These are phyloP conservation scores for Aciculoconidium aculeatum DNA, from an alignment of 805 yeast species.

Conservation along the genomic window DNA sequence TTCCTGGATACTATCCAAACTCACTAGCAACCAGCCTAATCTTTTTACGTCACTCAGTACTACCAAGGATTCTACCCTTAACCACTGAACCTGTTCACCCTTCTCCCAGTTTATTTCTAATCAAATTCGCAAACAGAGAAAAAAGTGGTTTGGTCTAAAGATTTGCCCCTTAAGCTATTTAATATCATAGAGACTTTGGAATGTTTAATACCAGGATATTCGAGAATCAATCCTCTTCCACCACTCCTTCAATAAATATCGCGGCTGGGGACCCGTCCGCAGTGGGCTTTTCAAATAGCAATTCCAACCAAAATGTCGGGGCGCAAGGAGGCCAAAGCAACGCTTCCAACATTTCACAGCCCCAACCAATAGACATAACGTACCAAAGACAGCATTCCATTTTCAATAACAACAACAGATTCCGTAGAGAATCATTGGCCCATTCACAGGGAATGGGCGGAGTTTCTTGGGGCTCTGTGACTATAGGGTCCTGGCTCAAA, in stretches of 20 bases:
- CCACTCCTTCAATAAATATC: slow-evolving; percentile 24
- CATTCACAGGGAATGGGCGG: slow-evolving; percentile 99
- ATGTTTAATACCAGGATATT: slow-evolving; percentile 42
- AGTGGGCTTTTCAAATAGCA: background rate
- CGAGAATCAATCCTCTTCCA: slow-evolving; percentile 22
- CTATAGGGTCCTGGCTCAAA: slow-evolving; percentile 92
- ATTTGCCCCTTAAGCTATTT: too few relatives aligned
- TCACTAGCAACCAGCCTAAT: too few relatives aligned
- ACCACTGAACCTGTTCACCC: too few relatives aligned
- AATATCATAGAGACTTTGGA: too few relatives aligned
- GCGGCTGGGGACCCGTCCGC: slow-evolving; percentile 11
- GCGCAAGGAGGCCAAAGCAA: slow-evolving; percentile 1
- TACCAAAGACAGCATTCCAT: slow-evolving; percentile 37
- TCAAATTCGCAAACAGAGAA: too few relatives aligned
- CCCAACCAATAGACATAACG: slow-evolving; percentile 42
- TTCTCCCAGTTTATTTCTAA: too few relatives aligned
- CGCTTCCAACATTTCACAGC: slow-evolving; percentile 10
- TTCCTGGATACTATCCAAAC: too few relatives aligned
- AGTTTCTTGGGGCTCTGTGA: slow-evolving; percentile 92
- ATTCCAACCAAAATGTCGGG: background rate
- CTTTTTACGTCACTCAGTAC: too few relatives aligned
- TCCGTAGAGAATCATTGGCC: slow-evolving; percentile 86
- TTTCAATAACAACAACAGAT: slow-evolving; percentile 34
- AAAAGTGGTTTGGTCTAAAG: too few relatives aligned
- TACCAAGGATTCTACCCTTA: too few relatives aligned